phyloP scores from a whole-genome alignment of 2,329 filamentous ascomycete genomes.

The Orbilia javanica region DNA sequence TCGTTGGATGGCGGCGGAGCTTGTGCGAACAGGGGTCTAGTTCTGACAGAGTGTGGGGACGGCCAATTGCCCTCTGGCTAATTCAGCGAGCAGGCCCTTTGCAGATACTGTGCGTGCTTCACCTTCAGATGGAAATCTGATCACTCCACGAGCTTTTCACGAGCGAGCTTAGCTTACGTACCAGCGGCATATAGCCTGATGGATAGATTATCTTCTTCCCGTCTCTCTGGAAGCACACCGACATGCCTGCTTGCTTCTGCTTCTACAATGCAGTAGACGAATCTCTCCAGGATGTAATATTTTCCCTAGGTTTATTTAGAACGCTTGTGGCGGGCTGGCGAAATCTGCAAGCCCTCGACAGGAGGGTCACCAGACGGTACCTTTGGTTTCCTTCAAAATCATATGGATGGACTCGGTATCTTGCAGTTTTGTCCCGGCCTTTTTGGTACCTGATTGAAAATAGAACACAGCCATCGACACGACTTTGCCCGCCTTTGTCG shows the following conservation, averaged over 20 bases:
- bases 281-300: slow-evolving; percentile 1
- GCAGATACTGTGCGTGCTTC: slow-evolving; percentile 38
- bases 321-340: slow-evolving; percentile 48
- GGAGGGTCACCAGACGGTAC: slow-evolving; percentile 41
- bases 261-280: not conserved
- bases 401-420: slow-evolving; percentile 18
- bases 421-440: slow-evolving; percentile 25
- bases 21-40: slow-evolving; percentile 46
- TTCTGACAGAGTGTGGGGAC: slow-evolving; percentile 58
- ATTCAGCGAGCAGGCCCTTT: slow-evolving; percentile 36
- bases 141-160: slow-evolving; percentile 37
- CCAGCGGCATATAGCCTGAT: slow-evolving; percentile 51
- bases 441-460: slow-evolving; percentile 45
- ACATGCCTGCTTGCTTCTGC: slow-evolving; percentile 17
- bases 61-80: slow-evolving; percentile 41
- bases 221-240: slow-evolving; percentile 26
- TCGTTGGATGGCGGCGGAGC: slow-evolving; percentile 44
- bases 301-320: slow-evolving; percentile 32
- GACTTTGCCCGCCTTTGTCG: not conserved
- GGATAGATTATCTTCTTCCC: slow-evolving; percentile 25
- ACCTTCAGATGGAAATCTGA: slow-evolving; percentile 46
- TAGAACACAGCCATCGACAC: slow-evolving; percentile 35
- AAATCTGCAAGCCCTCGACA: slow-evolving; percentile 48
- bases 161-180: slow-evolving; percentile 41
- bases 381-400: slow-evolving; percentile 18